phyloP scores from a whole-genome alignment of 2,329 filamentous ascomycete genomes.

The Clathrospora elynae region DNA sequence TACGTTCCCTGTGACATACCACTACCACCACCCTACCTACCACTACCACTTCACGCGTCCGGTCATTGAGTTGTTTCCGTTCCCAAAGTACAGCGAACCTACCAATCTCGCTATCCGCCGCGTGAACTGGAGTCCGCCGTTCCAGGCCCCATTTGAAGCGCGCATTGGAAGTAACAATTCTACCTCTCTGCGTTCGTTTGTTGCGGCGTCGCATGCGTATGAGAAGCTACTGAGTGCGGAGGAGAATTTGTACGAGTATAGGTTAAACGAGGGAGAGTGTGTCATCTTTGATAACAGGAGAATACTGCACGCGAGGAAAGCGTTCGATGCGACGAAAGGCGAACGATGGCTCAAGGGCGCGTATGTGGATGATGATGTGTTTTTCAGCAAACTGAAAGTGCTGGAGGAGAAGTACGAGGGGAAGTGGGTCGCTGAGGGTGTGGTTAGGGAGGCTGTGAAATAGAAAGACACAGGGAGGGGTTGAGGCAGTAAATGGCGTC shows the following conservation, averaged over 20 bases:
- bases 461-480: conserved; percentile 1
- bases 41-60: conserved; percentile 65
- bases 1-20: conserved; percentile 60
- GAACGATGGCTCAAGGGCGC: conserved; percentile 83
- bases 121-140: conserved; percentile 78
- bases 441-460: conserved; percentile 28
- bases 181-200: conserved; percentile 35
- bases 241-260: conserved; percentile 68
- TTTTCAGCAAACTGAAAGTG: conserved; percentile 55
- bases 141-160: conserved; percentile 65
- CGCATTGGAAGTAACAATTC: conserved; percentile 40
- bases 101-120: conserved; percentile 45
- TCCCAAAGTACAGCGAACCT: conserved; percentile 33
- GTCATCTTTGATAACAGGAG: conserved; percentile 91
- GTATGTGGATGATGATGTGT: conserved; percentile 74
- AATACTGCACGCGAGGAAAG: conserved; percentile 79
- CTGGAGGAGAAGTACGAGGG: conserved; percentile 46
- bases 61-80: conserved; percentile 57
- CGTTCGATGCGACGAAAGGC: conserved; percentile 71
- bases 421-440: conserved; percentile 44
- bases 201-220: conserved; percentile 60
- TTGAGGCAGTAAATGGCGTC: no score
- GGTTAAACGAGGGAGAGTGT: conserved; percentile 80
- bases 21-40: conserved; percentile 67
- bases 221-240: conserved; percentile 62